A percentile compares a stretch with the other conserved stretches of the same genome.
phyloP scores from a whole-genome alignment of 306 rosid genomes.

The Glycine soja region DNA sequence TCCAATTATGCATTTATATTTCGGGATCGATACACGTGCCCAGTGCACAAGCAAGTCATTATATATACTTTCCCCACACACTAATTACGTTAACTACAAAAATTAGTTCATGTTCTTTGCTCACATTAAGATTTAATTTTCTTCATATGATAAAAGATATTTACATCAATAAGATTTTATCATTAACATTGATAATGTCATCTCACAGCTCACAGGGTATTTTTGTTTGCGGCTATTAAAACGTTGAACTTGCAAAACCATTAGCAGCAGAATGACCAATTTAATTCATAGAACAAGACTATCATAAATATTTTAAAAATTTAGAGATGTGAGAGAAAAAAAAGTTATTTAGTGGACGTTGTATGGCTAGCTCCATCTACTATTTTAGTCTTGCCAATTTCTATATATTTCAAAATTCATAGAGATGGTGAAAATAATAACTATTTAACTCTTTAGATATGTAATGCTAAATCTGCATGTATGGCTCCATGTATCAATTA shows the following conservation, averaged over 20 bases:
- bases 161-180: neutral
- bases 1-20: neutral
- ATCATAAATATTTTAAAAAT: slow-evolving; percentile 1
- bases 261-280: neutral
- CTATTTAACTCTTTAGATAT: neutral
- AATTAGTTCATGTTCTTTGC: slow-evolving; percentile 16
- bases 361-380: neutral
- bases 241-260: slow-evolving; percentile 14
- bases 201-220: neutral
- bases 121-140: neutral
- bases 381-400: neutral
- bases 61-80: neutral
- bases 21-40: neutral
- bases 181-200: slow-evolving; percentile 8
- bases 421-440: neutral
- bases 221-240: slow-evolving; percentile 12
- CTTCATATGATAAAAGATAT: neutral
- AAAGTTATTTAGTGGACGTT: neutral
- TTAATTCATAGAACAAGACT: neutral
- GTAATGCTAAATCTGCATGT: neutral
- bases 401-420: slow-evolving; percentile 14
- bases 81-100: neutral
- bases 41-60: slow-evolving; percentile 4
- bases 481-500: slow-evolving; percentile 5
- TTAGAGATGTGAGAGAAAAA: neutral